Conservation (phyloP, 108 stramenopile genomes). For the Schizochytrium sp. region DNA sequence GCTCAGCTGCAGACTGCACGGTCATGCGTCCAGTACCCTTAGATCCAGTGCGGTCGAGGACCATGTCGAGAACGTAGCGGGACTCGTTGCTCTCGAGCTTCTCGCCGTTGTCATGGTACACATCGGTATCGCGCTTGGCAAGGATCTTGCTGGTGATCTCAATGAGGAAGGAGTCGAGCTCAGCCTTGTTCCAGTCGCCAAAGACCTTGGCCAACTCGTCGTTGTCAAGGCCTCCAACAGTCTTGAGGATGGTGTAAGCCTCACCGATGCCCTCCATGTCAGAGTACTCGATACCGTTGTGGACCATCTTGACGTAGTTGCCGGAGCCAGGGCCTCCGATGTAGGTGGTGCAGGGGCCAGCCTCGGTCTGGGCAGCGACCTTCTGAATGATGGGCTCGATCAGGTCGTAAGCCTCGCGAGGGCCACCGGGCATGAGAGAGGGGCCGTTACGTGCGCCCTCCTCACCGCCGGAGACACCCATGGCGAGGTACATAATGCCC, state of each 20-base stretch:
- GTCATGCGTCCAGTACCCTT: constrained; percentile 99
- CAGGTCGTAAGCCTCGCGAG: constrained; percentile 90
- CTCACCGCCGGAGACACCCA: constrained; percentile 99
- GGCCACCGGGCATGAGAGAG: constrained; percentile 97
- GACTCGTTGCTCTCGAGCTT: constrained; percentile 45
- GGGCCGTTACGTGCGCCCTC: constrained; percentile 98
- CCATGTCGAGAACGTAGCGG: constrained; percentile 76
- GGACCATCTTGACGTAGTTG: constrained; percentile 98
- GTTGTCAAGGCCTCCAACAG: constrained; percentile 86
- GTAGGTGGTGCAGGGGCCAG: constrained; percentile 94
- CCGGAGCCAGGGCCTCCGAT: constrained; percentile 91
- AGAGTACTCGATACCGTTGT: constrained; percentile 99
- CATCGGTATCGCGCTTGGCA: constrained; percentile 67
- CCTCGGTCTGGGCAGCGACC: constrained; percentile 87
- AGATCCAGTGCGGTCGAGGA: constrained; percentile 98
- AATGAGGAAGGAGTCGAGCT: constrained; percentile 91
- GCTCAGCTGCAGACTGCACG: constrained; percentile 97
- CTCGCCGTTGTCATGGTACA: constrained; percentile 78
- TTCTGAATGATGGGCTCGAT: constrained; percentile 93
- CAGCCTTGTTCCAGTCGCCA: constrained; percentile 89
- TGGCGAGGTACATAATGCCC: constrained; percentile 92
- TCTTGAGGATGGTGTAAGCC: constrained; percentile 90
- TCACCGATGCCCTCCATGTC: constrained; percentile 99
- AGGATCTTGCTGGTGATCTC: constrained; percentile 96
- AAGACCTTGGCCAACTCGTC: constrained; percentile 92